Conservation (phyloP, 2,329 filamentous ascomycete genomes). For the Bipolaris gigantea region DNA sequence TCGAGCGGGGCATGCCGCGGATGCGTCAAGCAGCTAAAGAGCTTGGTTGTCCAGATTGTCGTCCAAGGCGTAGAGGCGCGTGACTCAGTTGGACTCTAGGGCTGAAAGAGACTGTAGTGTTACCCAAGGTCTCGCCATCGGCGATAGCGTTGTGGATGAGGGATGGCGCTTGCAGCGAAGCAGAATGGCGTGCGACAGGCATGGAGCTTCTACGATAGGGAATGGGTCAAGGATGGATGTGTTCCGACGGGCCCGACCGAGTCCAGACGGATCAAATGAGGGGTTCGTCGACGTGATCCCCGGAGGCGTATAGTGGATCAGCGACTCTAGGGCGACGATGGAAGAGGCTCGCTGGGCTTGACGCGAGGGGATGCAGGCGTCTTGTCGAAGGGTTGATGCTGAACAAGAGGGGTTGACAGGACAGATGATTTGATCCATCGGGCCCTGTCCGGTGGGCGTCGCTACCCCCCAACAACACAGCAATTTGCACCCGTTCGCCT, state of each 20-base stretch:
- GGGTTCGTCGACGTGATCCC: conserved; percentile 28
- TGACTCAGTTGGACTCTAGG: conserved; percentile 33
- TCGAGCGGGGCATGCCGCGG: conserved; percentile 13
- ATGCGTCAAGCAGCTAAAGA: conserved; percentile 23
- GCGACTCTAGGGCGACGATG: conserved; percentile 15
- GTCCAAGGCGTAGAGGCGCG: conserved; percentile 29
- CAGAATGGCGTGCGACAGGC: conserved; percentile 43
- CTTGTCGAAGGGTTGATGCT: conserved; percentile 7
- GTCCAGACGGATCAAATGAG: conserved; percentile 32
- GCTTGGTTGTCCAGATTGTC: conserved; percentile 26
- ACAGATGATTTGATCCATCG: conserved; percentile 37
- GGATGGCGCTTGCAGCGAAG: conserved; percentile 42
- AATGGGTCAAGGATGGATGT: conserved; percentile 16
- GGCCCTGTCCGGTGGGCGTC: conserved; percentile 33
- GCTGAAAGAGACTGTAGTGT: conserved; percentile 19
- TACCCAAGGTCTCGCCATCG: conserved; percentile 18
- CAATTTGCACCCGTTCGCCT: conserved; percentile 47
- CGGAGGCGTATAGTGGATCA: conserved; percentile 21
- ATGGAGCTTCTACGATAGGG: conserved; percentile 29
- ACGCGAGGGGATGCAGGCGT: conserved; percentile 23
- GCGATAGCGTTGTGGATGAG: conserved; percentile 27
- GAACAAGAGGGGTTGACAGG: conserved; percentile 30
- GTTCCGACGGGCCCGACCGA: conserved; percentile 30
- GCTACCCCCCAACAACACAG: conserved; percentile 41
- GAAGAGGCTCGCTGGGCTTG: conserved; percentile 1